phyloP scores from a whole-genome alignment of 73 alveolate genomes.

The Paramecium sexaurelia region DNA sequence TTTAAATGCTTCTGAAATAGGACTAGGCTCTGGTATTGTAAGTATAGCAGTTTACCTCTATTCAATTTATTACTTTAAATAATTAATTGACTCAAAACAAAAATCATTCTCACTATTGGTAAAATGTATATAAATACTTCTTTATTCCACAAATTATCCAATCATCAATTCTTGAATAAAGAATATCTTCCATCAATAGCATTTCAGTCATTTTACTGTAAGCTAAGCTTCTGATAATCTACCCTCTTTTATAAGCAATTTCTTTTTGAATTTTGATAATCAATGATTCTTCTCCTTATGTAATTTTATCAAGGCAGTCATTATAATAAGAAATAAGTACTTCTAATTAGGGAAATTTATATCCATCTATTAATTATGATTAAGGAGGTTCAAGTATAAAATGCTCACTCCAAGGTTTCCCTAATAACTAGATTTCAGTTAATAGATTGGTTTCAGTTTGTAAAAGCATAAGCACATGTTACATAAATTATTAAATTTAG shows the following conservation, averaged over 20 bases:
- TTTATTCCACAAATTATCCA: conserved; percentile 49
- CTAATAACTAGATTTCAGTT: not conserved
- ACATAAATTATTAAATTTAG: conserved; percentile 9
- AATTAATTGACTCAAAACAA: not conserved
- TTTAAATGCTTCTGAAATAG: not conserved
- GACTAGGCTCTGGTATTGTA: conserved; percentile 20
- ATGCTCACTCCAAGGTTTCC: conserved; percentile 56
- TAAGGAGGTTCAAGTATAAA: conserved; percentile 51
- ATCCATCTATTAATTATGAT: conserved; percentile 17
- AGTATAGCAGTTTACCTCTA: not conserved
- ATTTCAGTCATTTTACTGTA: conserved; percentile 40
- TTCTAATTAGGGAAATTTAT: conserved; percentile 29
- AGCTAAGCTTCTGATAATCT: not conserved
- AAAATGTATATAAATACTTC: not conserved
- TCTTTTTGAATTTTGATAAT: not conserved
- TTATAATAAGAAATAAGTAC: not conserved
- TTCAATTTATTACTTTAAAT: not conserved
- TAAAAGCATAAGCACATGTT: conserved; percentile 37
- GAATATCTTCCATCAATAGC: conserved; percentile 28
- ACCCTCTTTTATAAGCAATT: not conserved
- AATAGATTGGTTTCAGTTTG: conserved; percentile 12
- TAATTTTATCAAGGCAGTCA: not conserved
- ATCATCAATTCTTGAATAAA: conserved; percentile 32
- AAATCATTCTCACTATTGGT: not conserved
- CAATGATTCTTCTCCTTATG: not conserved